Evolutionary conservation across 2,329 filamentous ascomycete species (phyloP), one percentile per base, ranked within the genome.

Genomic region (Exophiala oligosperma): DNA sequence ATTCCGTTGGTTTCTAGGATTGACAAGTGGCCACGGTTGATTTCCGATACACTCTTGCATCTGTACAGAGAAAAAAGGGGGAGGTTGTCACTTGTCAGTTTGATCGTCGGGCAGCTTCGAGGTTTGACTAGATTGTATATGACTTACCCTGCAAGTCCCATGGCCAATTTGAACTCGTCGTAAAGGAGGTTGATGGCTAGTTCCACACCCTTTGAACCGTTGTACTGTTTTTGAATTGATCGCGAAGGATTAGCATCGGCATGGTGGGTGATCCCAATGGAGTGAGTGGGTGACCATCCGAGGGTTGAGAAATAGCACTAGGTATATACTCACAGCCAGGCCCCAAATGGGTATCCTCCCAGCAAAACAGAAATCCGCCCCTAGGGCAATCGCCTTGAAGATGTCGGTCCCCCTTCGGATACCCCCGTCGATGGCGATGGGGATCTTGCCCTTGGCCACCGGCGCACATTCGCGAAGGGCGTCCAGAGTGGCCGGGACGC

Each of bases 311-410:
- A 28, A 26, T 26, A 8, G 1, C 8, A 11, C 17, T 14, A 21
- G 38, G 17, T 29, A 8, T 14, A 5, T 68, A 57, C 64, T 66
- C 24, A 63, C 62, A 4, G 70, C 71, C 38, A 73, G 57, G 0
- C 70, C 71, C 70, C 71, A 73, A 8, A 73, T 70, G 0, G 70
- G 68, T 40, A 72, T 68, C 12, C 71, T 48, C 14, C 72, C 72
- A 8, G 70, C 50, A 49, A 73, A 73, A 40, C 69, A 71, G 52
- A 65, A 68, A n/a, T 63, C 60, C 3, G 72, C 72, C 1, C 72
- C 72, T 14, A 74, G 54, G 3, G 72, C 72, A 4, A 74, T 24
- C 3, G 71, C 71, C 43, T 73, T 74, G 66, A 74, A 74, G 26
- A 74, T 70, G 55, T 74, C 72, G 1, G 70, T 67, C 0, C 71